Conservation (phyloP, 2,329 filamentous ascomycete genomes). For the Paraconiothyrium sp. region DNA sequence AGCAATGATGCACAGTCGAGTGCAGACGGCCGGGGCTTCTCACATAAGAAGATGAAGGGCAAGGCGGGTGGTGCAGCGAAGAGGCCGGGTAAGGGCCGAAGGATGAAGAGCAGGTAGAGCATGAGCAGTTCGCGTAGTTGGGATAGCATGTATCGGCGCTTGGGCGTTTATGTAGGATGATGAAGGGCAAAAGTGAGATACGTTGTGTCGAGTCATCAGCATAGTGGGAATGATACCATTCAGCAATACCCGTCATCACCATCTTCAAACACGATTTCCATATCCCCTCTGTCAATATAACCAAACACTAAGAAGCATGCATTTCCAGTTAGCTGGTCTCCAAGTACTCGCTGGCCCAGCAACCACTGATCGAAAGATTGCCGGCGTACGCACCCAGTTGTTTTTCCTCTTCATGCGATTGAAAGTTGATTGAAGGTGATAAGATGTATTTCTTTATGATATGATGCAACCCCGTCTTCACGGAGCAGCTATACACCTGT, state of each 20-base stretch:
- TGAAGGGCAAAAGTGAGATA: conserved; percentile 24
- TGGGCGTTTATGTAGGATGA: conserved; percentile 30
- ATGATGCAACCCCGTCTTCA: too few species aligned
- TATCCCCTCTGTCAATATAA: too few species aligned
- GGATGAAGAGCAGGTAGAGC: conserved; percentile 42
- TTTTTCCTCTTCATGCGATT: too few species aligned
- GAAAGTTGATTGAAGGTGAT: too few species aligned
- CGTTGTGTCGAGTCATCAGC: conserved; percentile 1
- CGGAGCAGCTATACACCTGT: too few species aligned
- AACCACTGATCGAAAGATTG: too few species aligned
- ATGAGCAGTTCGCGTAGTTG: background rate
- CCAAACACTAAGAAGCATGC: too few species aligned
- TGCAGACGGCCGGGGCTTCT: conserved; percentile 82
- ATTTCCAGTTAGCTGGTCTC: too few species aligned
- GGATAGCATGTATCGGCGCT: conserved; percentile 35
- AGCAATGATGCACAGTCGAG: conserved; percentile 87
- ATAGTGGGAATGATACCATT: conserved; percentile 14
- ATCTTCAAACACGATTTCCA: too few species aligned
- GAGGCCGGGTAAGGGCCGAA: conserved; percentile 46
- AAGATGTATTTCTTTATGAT: too few species aligned
- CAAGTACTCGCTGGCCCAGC: too few species aligned
- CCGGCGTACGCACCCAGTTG: too few species aligned
- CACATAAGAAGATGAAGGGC: conserved; percentile 84
- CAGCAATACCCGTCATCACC: background rate
- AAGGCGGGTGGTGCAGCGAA: conserved; percentile 41